These are phyloP conservation scores for Diplosphaera chodatii DNA, from an alignment of 139 green algal species.

Conservation along the genomic window DNA sequence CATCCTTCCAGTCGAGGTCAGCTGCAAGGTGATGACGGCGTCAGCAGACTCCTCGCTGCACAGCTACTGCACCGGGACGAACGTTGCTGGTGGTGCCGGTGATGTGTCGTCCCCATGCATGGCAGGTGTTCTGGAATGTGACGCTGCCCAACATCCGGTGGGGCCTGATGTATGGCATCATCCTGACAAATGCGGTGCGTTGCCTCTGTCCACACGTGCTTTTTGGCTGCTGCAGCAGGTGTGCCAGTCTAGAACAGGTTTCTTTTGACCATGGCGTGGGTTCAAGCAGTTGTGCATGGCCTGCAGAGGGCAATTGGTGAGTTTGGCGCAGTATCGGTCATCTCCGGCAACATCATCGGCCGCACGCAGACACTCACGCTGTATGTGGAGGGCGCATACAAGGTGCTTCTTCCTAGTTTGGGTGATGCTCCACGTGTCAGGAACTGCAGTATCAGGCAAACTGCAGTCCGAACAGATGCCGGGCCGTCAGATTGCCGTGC, in stretches of 20 bases:
- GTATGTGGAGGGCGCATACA: slow-evolving; percentile 83
- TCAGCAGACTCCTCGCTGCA: no score
- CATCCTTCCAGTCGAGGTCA: background rate
- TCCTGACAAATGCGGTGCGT: slow-evolving; percentile 74
- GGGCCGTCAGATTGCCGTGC: no score
- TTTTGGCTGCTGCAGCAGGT: background rate
- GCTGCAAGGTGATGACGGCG: background rate
- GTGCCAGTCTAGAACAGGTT: no score
- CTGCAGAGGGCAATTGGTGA: slow-evolving; percentile 78
- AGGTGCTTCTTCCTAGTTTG: no score
- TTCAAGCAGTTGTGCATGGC: no score
- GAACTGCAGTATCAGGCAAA: no score
- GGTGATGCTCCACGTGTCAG: no score
- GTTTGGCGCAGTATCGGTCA: slow-evolving; percentile 84
- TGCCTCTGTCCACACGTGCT: background rate
- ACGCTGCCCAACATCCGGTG: slow-evolving; percentile 86
- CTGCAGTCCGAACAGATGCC: no score
- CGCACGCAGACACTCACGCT: slow-evolving; percentile 85
- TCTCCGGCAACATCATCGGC: slow-evolving; percentile 88
- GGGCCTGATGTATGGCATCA: slow-evolving; percentile 83
- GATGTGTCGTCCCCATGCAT: no score
- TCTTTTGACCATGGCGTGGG: no score
- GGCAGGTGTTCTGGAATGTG: slow-evolving; percentile 80
- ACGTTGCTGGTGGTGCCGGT: no score
- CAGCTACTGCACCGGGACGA: no score